These are phyloP conservation scores for Colletotrichum shisoi DNA, from an alignment of 2,329 filamentous ascomycete species.

Conservation along the genomic window DNA sequence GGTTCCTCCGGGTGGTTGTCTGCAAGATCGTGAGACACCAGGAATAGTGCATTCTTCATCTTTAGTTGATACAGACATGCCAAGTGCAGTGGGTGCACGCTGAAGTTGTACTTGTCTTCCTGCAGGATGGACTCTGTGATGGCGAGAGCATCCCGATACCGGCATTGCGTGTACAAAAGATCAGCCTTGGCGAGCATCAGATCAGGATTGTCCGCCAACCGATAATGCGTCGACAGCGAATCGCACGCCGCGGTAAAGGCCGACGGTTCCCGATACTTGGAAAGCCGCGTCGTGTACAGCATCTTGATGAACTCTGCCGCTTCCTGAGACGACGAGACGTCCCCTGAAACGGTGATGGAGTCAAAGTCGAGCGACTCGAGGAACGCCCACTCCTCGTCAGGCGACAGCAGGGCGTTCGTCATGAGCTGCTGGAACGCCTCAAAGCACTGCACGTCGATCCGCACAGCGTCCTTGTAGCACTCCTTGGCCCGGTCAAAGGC, in stretches of 20 bases:
- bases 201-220: conserved; percentile 84
- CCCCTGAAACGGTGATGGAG: conserved; percentile 71
- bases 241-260: conserved; percentile 87
- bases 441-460: conserved; percentile 97
- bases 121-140: conserved; percentile 85
- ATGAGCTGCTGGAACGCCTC: conserved; percentile 98
- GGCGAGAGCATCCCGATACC: conserved; percentile 84
- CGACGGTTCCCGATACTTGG: conserved; percentile 89
- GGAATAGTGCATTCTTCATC: conserved; percentile 86
- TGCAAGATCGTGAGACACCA: conserved; percentile 90
- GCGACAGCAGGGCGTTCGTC: conserved; percentile 91
- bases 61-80: conserved; percentile 89
- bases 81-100: conserved; percentile 87
- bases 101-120: conserved; percentile 87
- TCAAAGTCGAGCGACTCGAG: conserved; percentile 91
- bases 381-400: conserved; percentile 89
- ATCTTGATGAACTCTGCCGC: conserved; percentile 93
- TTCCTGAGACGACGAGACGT: conserved; percentile 77
- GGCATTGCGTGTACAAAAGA: conserved; percentile 91
- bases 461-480: conserved; percentile 96
- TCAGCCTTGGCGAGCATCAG: conserved; percentile 90
- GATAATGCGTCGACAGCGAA: conserved; percentile 92
- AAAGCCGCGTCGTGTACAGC: conserved; percentile 93
- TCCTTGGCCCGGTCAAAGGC: conserved; percentile 96
- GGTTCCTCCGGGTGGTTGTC: conserved; percentile 91